Conservation (phyloP, 345 rosid genomes). For the Lumnitzera littorea region DNA sequence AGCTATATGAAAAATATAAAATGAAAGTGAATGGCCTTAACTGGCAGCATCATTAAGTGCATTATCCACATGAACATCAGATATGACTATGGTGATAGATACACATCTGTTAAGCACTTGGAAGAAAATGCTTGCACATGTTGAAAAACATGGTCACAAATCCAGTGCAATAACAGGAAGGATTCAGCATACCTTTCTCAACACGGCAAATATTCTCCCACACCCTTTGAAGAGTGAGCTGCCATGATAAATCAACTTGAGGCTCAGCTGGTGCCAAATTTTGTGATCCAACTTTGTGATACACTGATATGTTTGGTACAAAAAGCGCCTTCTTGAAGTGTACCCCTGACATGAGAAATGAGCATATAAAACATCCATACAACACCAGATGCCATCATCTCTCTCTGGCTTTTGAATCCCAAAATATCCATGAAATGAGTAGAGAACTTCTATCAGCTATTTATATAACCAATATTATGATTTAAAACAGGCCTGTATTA, state of each 20-base stretch:
- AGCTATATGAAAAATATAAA: constrained; percentile 18
- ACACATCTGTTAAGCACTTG: too few relatives aligned
- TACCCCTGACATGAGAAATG: constrained; percentile 44
- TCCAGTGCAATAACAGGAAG: too few relatives aligned
- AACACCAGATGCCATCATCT: constrained; percentile 1
- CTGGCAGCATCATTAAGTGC: not conserved
- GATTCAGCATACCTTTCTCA: constrained; percentile 34
- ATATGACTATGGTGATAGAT: too few relatives aligned
- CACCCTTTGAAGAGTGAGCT: constrained; percentile 58
- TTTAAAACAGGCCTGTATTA: too few relatives aligned
- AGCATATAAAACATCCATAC: not conserved
- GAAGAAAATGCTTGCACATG: too few relatives aligned
- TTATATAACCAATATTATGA: too few relatives aligned
- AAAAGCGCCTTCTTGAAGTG: constrained; percentile 79
- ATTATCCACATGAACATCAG: too few relatives aligned
- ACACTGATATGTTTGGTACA: constrained; percentile 75
- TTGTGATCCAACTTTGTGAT: constrained; percentile 73
- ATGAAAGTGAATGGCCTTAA: constrained; percentile 2
- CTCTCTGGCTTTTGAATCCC: too few relatives aligned
- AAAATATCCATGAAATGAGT: too few relatives aligned
- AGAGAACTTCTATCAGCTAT: too few relatives aligned
- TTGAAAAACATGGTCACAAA: too few relatives aligned
- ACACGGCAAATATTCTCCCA: constrained; percentile 69
- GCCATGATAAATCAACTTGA: constrained; percentile 72
- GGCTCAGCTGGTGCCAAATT: constrained; percentile 34